Evolutionary conservation across 495 filamentous ascomycete species (phyloP).

Genomic region (Aspergillus haitiensis): DNA sequence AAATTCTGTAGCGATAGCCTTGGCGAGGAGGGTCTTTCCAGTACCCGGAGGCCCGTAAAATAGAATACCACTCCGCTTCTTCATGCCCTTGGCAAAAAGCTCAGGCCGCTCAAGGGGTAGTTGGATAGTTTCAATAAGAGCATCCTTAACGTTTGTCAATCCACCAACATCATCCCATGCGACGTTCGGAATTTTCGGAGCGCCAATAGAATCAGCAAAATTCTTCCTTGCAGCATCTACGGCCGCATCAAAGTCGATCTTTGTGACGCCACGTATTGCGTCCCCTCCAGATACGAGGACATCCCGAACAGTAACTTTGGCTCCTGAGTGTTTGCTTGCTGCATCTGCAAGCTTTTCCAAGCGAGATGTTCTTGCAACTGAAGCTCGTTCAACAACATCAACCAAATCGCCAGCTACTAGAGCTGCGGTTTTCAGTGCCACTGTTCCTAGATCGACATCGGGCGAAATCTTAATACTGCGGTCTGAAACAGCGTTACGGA

Average conservation of each 20-base stretch:
- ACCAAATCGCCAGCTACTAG: slow-evolving; percentile 91
- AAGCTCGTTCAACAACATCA: slow-evolving; percentile 88
- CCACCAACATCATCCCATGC: slow-evolving; percentile 96
- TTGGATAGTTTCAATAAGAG: slow-evolving; percentile 95
- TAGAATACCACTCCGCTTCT: slow-evolving; percentile 94
- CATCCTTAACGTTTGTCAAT: slow-evolving; percentile 88
- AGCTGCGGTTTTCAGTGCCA: slow-evolving; percentile 93
- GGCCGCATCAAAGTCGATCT: slow-evolving; percentile 82
- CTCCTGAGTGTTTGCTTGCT: slow-evolving; percentile 37
- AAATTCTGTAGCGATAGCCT: slow-evolving; percentile 98
- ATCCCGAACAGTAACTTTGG: slow-evolving; percentile 67
- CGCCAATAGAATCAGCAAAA: slow-evolving; percentile 95
- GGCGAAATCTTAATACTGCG: slow-evolving; percentile 68
- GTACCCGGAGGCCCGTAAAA: slow-evolving; percentile 98
- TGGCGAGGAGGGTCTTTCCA: slow-evolving; percentile 93
- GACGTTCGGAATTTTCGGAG: slow-evolving; percentile 97
- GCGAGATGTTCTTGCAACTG: slow-evolving; percentile 69
- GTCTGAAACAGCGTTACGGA: slow-evolving; percentile 73
- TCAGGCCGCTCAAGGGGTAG: slow-evolving; percentile 90
- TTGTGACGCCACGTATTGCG: slow-evolving; percentile 72
- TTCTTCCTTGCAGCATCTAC: slow-evolving; percentile 95
- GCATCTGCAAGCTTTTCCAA: slow-evolving; percentile 65
- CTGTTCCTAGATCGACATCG: slow-evolving; percentile 76
- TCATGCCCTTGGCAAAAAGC: slow-evolving; percentile 97
- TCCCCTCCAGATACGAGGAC: slow-evolving; percentile 88